Base-by-base conservation (phyloP, 148 eudicot genomes). In the Rhododendron kiyosumense region DNA sequence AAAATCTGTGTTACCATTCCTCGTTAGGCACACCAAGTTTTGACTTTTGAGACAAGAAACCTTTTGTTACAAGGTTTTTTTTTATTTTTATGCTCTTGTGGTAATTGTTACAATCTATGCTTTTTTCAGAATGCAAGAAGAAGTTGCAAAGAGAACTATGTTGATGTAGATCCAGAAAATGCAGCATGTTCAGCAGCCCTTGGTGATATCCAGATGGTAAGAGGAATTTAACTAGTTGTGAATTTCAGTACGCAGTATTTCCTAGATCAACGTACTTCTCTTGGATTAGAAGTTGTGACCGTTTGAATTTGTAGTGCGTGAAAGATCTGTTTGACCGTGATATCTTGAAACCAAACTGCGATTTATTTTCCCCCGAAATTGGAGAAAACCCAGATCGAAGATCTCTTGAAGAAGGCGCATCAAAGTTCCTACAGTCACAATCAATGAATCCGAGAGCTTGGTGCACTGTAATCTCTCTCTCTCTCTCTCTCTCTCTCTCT, bases 121-220 rank as follows among this genome's bases (percentile, higher is more conserved):
- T 41, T 75, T 7, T 52, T 57, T 12, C 88, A 88, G 90, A 81
- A 41, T 18, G 88, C 86, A 22, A 83, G 45, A 74, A 81, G n/a
- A 41, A 54, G 69, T 80, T 88, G 90, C 83, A 54, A 80, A 48
- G 90, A 82, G 59, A 69, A 17, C 46, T 88, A 88, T 71, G 54
- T 73, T 7, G 3, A 28, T 24, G 81, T 82, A 30, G 86, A 88
- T 26, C 69, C 86, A 78, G 57, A 81, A 57, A 88, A 88, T 9
- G 65, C 86, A 71, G 84, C 71, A 59, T 88, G 90, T 78, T 11
- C 65, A 18, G 59, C 79, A 26, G 83, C 86, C 46, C 81, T 88
- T 59, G 67, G 20, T 24, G 81, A 75, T 76, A 14, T 88, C 26
- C 30, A 86, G 18, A 85, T 63, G 84, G 85, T 38, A 38, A 5